Evolutionary conservation across 805 yeast genomes (phyloP).

Genomic region (Ogataea pini): DNA sequence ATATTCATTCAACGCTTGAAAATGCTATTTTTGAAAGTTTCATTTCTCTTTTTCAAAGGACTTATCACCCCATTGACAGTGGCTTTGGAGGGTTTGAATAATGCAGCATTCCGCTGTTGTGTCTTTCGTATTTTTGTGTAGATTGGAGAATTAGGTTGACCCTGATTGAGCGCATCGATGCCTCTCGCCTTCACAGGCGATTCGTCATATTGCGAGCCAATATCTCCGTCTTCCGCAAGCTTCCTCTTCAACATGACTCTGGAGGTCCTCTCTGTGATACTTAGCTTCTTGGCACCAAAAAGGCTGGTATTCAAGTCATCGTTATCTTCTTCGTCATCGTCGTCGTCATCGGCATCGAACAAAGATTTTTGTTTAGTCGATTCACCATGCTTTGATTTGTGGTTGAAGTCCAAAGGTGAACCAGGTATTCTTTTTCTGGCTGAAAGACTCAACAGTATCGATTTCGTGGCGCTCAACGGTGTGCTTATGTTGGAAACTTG

Average conservation of each 20-base stretch:
- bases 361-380: conserved; percentile 2
- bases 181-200: conserved; percentile 15
- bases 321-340: conserved; percentile 8
- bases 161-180: conserved; percentile 5
- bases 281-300: not conserved
- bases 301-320: conserved; percentile 6
- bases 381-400: not conserved
- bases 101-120: conserved; percentile 9
- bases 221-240: conserved; percentile 6
- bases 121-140: conserved; percentile 21
- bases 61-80: conserved; percentile 17
- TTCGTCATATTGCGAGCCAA: conserved; percentile 4
- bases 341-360: conserved; percentile 18
- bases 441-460: conserved; percentile 9
- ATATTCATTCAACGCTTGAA: conserved; percentile 9
- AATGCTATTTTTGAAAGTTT: conserved; percentile 20
- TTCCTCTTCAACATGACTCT: conserved; percentile 13
- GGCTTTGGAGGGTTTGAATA: conserved; percentile 7
- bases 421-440: conserved; percentile 4
- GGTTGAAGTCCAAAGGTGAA: conserved; percentile 4
- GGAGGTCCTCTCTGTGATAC: not conserved
- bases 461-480: conserved; percentile 8
- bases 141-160: conserved; percentile 21
- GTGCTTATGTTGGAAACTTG: conserved; percentile 7
- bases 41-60: conserved; percentile 28